Base-by-base conservation (phyloP, 257 asterid species). In the Solanum sitiens region DNA sequence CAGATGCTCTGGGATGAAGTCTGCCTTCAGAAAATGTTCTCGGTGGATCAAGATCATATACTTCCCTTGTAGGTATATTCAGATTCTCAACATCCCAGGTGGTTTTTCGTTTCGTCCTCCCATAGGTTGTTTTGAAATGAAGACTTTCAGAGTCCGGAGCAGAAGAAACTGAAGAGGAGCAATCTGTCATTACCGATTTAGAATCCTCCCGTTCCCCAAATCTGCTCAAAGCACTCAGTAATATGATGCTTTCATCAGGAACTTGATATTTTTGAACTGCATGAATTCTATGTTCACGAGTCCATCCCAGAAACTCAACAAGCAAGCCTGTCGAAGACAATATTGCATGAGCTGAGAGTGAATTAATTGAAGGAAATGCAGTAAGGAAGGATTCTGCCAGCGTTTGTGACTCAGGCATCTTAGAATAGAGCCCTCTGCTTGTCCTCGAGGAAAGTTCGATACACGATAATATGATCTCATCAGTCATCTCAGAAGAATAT, bases 301-400 rank as follows among this genome's bases (percentile, higher is more conserved):
- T 86, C 92, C 92, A 88, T 87, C 92, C 94, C 85, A 97, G 91
- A 93, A 95, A 96, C 90, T 94, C 93, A 87, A 92, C 93, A 72
- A 94, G 97, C 74, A 72, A 86, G 88, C 89, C 87, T 68, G 92
- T 94, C 86, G 96, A 93, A 90, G 98, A 96, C 90, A 97, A 87
- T 91, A 96, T 95, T 87, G 95, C 95, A 91, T 97, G 98, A 89
- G 99, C 98, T 86, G 98, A 90, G 87, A 97, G 99, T 83, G 98
- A 95, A 93, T 95, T 96, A 91, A 94, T 88, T 75, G 99, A 97
- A 92, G 99, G 98, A 92, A 94, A 95, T 56, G 98, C 89, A 88
- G 95, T 92, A 53, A 97, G 97, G 93, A 97, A 97, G 21, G 95
- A 95, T 92, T 97, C 99, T 83, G 95, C 99, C 72, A 95, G 89